Conservation (phyloP, 768 basidiomycete genomes). For the Hygrocybe coccinea region DNA sequence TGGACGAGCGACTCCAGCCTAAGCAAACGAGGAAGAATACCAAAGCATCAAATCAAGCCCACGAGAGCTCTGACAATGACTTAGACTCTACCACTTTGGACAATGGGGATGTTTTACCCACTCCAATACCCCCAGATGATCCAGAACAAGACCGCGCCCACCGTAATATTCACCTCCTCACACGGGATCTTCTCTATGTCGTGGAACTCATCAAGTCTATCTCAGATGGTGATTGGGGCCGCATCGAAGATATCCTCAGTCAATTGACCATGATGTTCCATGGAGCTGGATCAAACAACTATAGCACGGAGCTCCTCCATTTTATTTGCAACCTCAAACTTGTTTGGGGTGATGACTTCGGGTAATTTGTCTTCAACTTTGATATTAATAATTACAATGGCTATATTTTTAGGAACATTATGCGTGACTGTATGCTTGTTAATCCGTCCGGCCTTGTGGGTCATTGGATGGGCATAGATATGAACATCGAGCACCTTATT, state of each 20-base stretch:
- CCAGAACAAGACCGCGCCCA: constrained; percentile 14
- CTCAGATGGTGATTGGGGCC: constrained; percentile 29
- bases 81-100: too few species aligned
- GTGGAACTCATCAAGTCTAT: constrained; percentile 26
- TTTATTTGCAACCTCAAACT: constrained; percentile 26
- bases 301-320: constrained; percentile 29
- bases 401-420: constrained; percentile 27
- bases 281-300: constrained; percentile 31
- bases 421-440: constrained; percentile 34
- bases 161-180: constrained; percentile 25
- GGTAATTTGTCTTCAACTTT: constrained; percentile 15
- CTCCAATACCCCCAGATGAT: neutral
- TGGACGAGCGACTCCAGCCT: neutral
- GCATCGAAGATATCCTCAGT: constrained; percentile 28
- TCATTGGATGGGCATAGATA: constrained; percentile 32
- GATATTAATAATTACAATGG: neutral
- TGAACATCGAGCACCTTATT: constrained; percentile 38
- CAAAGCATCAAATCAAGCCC: neutral
- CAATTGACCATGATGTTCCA: constrained; percentile 27
- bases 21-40: neutral
- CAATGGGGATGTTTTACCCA: too few species aligned
- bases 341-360: constrained; percentile 32
- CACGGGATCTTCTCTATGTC: constrained; percentile 29
- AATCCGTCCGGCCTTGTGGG: constrained; percentile 29
- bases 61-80: neutral